Evolutionary conservation across 345 rosid genomes (phyloP).

Genomic region (sweet orange (Citrus sinensis)): DNA sequence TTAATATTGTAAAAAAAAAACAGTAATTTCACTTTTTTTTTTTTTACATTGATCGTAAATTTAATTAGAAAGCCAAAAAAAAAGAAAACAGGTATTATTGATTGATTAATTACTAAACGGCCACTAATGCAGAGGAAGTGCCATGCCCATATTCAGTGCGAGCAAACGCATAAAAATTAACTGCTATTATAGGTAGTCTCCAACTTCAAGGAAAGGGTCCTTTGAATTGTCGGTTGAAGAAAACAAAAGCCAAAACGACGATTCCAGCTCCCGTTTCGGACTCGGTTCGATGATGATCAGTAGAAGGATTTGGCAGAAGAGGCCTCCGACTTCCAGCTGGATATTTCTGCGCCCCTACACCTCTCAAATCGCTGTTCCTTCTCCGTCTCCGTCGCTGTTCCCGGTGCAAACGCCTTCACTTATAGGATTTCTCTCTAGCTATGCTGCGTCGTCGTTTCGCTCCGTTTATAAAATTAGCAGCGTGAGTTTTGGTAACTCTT

Average conservation of each 20-base stretch:
- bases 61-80: too few species aligned
- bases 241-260: background rate
- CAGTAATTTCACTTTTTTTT: too few species aligned
- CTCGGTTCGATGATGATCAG: conserved; percentile 25
- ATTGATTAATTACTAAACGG: too few species aligned
- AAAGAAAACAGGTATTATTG: too few species aligned
- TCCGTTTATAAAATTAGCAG: background rate
- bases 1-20: too few species aligned
- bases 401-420: background rate
- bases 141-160: too few species aligned
- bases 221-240: background rate
- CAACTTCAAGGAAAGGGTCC: background rate
- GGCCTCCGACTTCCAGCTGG: conserved; percentile 17
- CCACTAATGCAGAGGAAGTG: too few species aligned
- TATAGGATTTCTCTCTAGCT: background rate
- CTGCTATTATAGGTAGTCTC: background rate
- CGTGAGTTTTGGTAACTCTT: conserved; percentile 27
- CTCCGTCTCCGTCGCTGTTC: conserved; percentile 4
- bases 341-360: conserved; percentile 16
- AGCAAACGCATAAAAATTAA: background rate
- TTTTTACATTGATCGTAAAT: too few species aligned
- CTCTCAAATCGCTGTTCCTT: background rate
- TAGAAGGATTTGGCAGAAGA: conserved; percentile 27
- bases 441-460: conserved; percentile 14
- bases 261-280: background rate